Percentiles rank a stretch among this genome's conserved stretches.
These are phyloP conservation scores for Davidsoniella neocaledoniae DNA, from an alignment of 2,329 filamentous ascomycete genomes.

Conservation along the genomic window DNA sequence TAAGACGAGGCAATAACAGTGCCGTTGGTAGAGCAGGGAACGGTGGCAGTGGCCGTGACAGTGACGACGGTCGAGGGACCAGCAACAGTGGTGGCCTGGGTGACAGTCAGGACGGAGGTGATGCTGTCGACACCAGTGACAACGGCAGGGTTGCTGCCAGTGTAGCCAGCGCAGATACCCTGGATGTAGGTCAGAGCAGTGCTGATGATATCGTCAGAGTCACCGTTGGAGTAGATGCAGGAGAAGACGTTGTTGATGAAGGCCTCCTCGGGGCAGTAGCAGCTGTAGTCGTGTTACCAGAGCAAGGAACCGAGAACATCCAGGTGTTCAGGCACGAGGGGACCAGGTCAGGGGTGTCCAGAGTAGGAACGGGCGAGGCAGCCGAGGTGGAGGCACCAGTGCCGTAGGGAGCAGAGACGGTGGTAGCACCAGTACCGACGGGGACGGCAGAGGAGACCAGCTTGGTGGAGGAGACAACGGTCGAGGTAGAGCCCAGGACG, in stretches of 20 bases:
- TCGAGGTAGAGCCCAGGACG: slow-evolving; percentile 28
- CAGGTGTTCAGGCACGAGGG: slow-evolving; percentile 88
- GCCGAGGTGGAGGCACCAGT: slow-evolving; percentile 13
- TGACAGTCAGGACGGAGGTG: slow-evolving; percentile 41
- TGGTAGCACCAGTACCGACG: slow-evolving; percentile 36
- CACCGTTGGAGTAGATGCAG: slow-evolving; percentile 65
- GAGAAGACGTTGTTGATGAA: slow-evolving; percentile 67
- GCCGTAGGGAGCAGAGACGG: slow-evolving; percentile 14
- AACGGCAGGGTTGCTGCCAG: slow-evolving; percentile 67
- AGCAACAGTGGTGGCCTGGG: slow-evolving; percentile 28
- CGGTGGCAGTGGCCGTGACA: slow-evolving; percentile 26
- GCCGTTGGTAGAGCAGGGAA: slow-evolving; percentile 4
- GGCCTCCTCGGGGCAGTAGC: slow-evolving; percentile 68
- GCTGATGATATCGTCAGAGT: slow-evolving; percentile 46
- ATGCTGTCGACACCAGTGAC: slow-evolving; percentile 54
- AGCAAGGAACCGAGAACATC: slow-evolving; percentile 57
- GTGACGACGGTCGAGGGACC: slow-evolving; percentile 31
- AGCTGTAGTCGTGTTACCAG: slow-evolving; percentile 64
- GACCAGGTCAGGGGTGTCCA: slow-evolving; percentile 52
- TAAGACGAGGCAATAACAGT: slow-evolving; percentile 29
- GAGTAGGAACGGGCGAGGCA: slow-evolving; percentile 20
- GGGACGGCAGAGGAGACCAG: slow-evolving; percentile 33
- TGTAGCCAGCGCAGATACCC: slow-evolving; percentile 70
- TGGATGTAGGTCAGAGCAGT: slow-evolving; percentile 70
- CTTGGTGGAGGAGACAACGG: slow-evolving; percentile 30